Evolutionary conservation across 1,139 yeast species (phyloP), one percentile per base, ranked within the genome.

Genomic region (Debaryomyces psychrophilus): DNA sequence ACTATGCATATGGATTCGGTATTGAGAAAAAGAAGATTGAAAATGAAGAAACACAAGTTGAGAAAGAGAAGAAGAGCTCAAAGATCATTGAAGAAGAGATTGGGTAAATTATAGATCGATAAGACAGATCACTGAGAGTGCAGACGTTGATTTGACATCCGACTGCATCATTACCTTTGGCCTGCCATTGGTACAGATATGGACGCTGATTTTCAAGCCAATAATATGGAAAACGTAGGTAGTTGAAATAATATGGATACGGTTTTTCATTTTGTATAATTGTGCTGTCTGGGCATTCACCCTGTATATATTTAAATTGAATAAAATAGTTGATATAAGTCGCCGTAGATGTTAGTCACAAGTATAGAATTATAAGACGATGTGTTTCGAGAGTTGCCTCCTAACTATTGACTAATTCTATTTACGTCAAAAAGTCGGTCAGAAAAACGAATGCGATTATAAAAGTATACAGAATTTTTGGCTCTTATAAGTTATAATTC

Each of bases 21-120:
- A 29, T 69, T 82, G 67, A 77, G 88, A 65, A 83, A 83, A 60
- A 79, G 89, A 68, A 74, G 83, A 63, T 78, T 81, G 62, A 83
- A 83, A 71, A 83, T 83, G 87, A 83, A 83, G 73, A 83, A 83
- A 64, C 89, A 83, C 64, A 83, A 83, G 67, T 71, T 82, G 64
- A 81, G 85, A 69, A 83, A 83, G 75, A 81, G 88, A 78, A 82
- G 89, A 77, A 81, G 76, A 67, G 79, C 74, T 17, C 83, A 80
- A 58, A 70, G 84, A 59, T 77, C 85, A 11, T 71, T 80, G 63
- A 78, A 73, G 73, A 79, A 77, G 65, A 77, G 81, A 65, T 71
- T 79, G 58, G 83, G 83, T 57, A 79, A 78, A 45, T 52, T 58
- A 46, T 56, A 56, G 50, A 8, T 27, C 17, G 11, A 38, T n/a